Conservation (phyloP, 805 yeast genomes). For the Hanseniaspora mollemarum region DNA sequence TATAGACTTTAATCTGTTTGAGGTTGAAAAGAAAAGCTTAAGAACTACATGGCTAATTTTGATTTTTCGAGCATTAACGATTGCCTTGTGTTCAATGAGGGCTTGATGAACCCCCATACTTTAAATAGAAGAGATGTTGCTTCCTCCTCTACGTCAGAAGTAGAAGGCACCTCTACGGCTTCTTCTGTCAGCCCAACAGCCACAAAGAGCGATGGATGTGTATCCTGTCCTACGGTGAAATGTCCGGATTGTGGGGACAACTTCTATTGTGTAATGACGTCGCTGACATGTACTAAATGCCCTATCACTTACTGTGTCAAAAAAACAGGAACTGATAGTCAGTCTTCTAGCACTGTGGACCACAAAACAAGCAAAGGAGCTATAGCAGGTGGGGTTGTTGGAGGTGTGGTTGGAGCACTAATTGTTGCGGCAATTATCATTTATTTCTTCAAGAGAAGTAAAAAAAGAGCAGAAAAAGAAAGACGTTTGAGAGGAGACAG, state of each 20-base stretch:
- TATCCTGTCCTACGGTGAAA: constrained; percentile 33
- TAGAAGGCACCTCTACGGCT: background rate
- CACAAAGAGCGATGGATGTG: constrained; percentile 31
- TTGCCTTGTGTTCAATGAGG: too few species aligned
- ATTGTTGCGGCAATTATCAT: constrained; percentile 31
- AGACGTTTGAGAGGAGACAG: constrained; percentile 26
- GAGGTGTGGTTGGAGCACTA: constrained; percentile 41
- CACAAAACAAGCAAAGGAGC: constrained; percentile 37
- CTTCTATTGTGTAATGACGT: constrained; percentile 45
- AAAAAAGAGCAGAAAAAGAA: constrained; percentile 32
- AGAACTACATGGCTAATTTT: too few species aligned
- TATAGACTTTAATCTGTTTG: too few species aligned
- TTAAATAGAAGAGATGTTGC: too few species aligned
- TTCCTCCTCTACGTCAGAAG: background rate
- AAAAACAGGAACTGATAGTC: constrained; percentile 17
- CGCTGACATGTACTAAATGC: constrained; percentile 48
- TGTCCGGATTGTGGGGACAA: constrained; percentile 47
- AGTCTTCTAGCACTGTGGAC: constrained; percentile 11
- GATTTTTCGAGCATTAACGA: too few species aligned
- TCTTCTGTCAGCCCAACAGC: constrained; percentile 12
- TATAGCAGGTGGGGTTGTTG: constrained; percentile 63
- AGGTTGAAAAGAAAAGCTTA: too few species aligned
- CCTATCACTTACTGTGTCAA: constrained; percentile 43
- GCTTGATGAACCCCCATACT: too few species aligned
- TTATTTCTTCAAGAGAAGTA: constrained; percentile 34